phyloP scores from a whole-genome alignment of 257 asterid species.

The Vinca minor region DNA sequence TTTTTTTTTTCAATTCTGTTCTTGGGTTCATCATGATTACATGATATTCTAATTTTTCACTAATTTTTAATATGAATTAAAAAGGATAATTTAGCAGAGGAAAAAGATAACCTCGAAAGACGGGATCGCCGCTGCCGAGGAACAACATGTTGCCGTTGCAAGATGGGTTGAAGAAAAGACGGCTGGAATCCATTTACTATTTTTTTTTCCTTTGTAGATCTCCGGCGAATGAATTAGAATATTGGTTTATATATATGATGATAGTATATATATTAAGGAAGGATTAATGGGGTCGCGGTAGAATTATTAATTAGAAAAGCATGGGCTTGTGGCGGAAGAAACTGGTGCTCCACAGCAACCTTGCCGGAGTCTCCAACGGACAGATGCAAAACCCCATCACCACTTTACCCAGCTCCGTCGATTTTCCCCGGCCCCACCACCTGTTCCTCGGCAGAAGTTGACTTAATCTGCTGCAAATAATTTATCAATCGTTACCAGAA shows the following conservation, averaged over 20 bases:
- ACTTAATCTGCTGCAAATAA: background rate
- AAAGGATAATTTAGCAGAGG: background rate
- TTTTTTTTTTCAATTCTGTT: background rate
- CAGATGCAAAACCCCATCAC: slow-evolving; percentile 95
- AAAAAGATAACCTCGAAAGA: slow-evolving; percentile 50
- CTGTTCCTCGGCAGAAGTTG: background rate
- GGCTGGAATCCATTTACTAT: slow-evolving; percentile 60
- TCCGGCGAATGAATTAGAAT: slow-evolving; percentile 19
- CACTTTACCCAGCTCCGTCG: slow-evolving; percentile 51
- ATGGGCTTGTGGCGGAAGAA: slow-evolving; percentile 99
- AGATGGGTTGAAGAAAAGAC: slow-evolving; percentile 63
- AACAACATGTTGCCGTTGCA: slow-evolving; percentile 64
- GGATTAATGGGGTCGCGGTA: background rate
- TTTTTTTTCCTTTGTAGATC: slow-evolving; percentile 19
- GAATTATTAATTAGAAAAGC: slow-evolving; percentile 43
- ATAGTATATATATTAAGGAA: background rate
- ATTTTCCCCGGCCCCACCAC: background rate
- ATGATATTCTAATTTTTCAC: background rate
- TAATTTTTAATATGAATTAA: too few relatives aligned
- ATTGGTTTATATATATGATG: slow-evolving; percentile 1
- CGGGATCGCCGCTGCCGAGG: slow-evolving; percentile 53
- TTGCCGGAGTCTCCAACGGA: slow-evolving; percentile 88
- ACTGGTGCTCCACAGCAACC: slow-evolving; percentile 96
- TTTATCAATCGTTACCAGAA: too few relatives aligned
- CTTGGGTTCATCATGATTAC: background rate